Conservation (phyloP, 345 rosid genomes). For the Excoecaria cochinchinensis region DNA sequence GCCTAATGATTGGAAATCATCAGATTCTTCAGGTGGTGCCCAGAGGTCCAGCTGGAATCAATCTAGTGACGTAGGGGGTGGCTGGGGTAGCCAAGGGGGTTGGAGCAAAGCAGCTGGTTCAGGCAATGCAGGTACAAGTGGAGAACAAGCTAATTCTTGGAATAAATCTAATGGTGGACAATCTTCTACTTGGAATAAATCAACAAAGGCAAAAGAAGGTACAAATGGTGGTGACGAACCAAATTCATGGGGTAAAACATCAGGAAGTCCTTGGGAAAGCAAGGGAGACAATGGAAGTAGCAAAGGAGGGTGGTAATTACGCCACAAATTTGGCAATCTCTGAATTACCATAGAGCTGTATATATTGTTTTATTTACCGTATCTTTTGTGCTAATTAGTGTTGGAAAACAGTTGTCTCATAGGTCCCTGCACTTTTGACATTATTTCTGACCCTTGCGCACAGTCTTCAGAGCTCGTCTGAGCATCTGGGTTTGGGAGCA, state of each 20-base stretch:
- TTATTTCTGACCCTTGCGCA: no score
- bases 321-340: neutral
- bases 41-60: neutral
- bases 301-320: constrained; percentile 39
- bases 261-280: constrained; percentile 34
- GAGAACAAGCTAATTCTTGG: constrained; percentile 20
- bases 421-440: no score
- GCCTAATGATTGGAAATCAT: constrained; percentile 8
- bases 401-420: no score
- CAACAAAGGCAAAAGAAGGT: constrained; percentile 20
- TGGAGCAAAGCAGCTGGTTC: constrained; percentile 18
- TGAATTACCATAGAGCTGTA: constrained; percentile 10
- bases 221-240: constrained; percentile 11
- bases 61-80: neutral
- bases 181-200: constrained; percentile 24
- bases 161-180: constrained; percentile 25
- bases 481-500: no score
- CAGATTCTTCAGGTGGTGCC: neutral
- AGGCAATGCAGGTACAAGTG: constrained; percentile 7
- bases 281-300: constrained; percentile 28
- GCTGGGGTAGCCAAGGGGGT: constrained; percentile 22
- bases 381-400: neutral
- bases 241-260: constrained; percentile 29
- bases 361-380: neutral
- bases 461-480: no score